Evolutionary conservation across 2,329 filamentous ascomycete species (phyloP).

Genomic region (Trichoderma sp.): DNA sequence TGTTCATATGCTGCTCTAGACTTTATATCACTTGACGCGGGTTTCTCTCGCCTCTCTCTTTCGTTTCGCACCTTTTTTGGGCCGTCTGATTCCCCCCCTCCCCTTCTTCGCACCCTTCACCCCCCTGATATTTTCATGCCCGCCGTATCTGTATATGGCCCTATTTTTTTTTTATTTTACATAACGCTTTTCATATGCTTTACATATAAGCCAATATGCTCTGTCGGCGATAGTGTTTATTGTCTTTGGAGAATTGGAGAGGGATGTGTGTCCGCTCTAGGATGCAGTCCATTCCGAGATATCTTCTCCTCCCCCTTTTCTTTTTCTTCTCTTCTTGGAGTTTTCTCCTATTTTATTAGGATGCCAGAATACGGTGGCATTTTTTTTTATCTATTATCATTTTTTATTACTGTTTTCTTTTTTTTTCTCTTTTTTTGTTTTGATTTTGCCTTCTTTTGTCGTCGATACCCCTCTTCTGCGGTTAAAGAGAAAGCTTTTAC

Average conservation of each 20-base stretch:
- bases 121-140: slow-evolving; percentile 3
- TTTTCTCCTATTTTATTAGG: background rate
- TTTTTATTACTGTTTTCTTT: background rate
- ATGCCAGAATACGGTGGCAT: background rate
- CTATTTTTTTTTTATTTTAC: slow-evolving; percentile 19
- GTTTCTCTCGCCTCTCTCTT: background rate
- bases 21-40: slow-evolving; percentile 14
- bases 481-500: slow-evolving; percentile 23
- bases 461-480: slow-evolving; percentile 24
- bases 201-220: slow-evolving; percentile 27
- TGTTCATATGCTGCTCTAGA: slow-evolving; percentile 16
- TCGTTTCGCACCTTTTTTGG: slow-evolving; percentile 12
- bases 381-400: background rate
- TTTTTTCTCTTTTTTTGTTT: background rate
- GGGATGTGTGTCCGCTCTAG: background rate
- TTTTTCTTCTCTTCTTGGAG: background rate
- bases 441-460: slow-evolving; percentile 12
- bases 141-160: slow-evolving; percentile 17
- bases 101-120: background rate
- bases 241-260: slow-evolving; percentile 24
- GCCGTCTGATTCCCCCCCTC: background rate
- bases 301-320: background rate
- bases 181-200: slow-evolving; percentile 26
- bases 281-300: background rate
- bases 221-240: slow-evolving; percentile 37